Evolutionary conservation across 164 flowering plant genomes (phyloP).

Genomic region (Magnolia changhungtana): DNA sequence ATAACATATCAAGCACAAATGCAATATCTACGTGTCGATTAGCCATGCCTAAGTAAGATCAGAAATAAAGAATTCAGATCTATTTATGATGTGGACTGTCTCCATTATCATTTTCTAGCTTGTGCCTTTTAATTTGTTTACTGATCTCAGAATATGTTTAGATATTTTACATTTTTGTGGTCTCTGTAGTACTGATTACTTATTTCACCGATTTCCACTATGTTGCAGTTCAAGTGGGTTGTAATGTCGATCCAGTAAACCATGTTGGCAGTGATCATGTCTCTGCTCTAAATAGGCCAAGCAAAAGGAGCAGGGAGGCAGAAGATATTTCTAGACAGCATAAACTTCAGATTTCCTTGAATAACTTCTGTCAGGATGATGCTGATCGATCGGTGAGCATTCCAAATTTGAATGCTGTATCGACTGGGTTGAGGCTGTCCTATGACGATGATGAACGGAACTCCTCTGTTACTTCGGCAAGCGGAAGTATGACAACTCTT

Average conservation of each 20-base stretch:
- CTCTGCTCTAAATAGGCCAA: constrained; percentile 36
- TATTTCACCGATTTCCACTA: constrained; percentile 1
- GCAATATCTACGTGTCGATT: background rate
- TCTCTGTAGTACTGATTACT: background rate
- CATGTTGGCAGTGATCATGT: constrained; percentile 53
- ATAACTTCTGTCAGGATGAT: constrained; percentile 51
- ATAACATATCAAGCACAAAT: background rate
- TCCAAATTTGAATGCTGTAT: constrained; percentile 57
- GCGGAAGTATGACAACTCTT: constrained; percentile 58
- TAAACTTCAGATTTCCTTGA: constrained; percentile 67
- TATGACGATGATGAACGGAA: constrained; percentile 83
- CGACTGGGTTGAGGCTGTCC: constrained; percentile 80
- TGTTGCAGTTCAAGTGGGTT: constrained; percentile 52
- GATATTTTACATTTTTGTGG: background rate
- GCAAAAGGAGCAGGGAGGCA: constrained; percentile 52
- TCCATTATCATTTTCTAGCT: background rate
- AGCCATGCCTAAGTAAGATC: background rate
- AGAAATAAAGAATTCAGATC: background rate
- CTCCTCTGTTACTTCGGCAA: constrained; percentile 70
- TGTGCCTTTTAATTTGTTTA: background rate
- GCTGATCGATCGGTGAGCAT: constrained; percentile 45
- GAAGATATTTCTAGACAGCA: constrained; percentile 52
- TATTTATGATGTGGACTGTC: background rate
- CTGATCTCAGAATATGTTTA: background rate
- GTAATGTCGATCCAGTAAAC: constrained; percentile 58